These are phyloP conservation scores for Lentinula boryana DNA, from an alignment of 768 basidiomycete genomes.

Conservation along the genomic window DNA sequence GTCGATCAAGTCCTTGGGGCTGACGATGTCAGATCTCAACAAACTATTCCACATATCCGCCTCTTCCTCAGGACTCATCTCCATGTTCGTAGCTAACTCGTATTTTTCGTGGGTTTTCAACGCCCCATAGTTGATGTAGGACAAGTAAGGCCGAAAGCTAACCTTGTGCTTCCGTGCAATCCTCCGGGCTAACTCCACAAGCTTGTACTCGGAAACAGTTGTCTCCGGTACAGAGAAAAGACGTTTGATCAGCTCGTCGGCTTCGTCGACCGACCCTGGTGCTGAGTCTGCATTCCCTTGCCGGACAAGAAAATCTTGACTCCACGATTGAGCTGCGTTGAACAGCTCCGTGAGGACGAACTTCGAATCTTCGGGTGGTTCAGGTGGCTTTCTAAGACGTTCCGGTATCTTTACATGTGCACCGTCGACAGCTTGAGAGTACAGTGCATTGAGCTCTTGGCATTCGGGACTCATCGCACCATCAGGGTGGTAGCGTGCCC, in stretches of 20 bases:
- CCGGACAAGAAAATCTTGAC: conserved; percentile 29
- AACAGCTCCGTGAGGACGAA: conserved; percentile 52
- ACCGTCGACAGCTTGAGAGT: conserved; percentile 67
- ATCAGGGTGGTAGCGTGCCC: conserved; percentile 46
- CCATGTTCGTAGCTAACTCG: conserved; percentile 36
- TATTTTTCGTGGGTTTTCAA: conserved; percentile 49
- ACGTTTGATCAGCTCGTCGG: conserved; percentile 32
- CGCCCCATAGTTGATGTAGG: conserved; percentile 52
- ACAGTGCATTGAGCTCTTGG: conserved; percentile 65
- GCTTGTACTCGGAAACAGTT: conserved; percentile 56
- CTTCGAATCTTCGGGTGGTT: conserved; percentile 23
- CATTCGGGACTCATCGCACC: conserved; percentile 61
- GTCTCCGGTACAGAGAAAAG: conserved; percentile 47
- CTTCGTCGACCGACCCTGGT: conserved; percentile 27
- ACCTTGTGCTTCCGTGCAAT: conserved; percentile 39
- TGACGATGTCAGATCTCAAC: conserved; percentile 54
- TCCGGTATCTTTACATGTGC: conserved; percentile 56
- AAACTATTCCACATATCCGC: conserved; percentile 61
- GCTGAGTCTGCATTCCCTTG: conserved; percentile 16
- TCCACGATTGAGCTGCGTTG: conserved; percentile 39
- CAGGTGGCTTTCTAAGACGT: conserved; percentile 44
- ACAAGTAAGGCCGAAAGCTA: conserved; percentile 38
- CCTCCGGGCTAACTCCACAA: conserved; percentile 44
- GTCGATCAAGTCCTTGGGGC: conserved; percentile 41
- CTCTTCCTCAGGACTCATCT: conserved; percentile 32